phyloP scores from a whole-genome alignment of 1,284 basidiomycete species.

The Exobasidium cylindrosporum region DNA sequence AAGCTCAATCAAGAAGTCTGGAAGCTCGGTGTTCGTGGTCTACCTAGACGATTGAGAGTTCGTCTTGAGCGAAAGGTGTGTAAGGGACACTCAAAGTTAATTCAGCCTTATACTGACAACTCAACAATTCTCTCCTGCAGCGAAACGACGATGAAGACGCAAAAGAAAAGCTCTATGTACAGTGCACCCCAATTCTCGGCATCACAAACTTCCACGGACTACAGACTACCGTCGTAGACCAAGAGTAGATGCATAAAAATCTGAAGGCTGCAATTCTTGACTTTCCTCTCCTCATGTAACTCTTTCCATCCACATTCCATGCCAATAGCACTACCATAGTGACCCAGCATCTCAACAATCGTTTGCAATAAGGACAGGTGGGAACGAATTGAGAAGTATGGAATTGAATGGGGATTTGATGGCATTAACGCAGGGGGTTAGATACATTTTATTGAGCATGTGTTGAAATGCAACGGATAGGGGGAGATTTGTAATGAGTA shows the following conservation, averaged over 20 bases:
- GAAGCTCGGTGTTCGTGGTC: slow-evolving; percentile 55
- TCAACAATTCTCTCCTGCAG: slow-evolving; percentile 28
- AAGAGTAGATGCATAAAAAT: slow-evolving; percentile 31
- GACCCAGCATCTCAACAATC: too few relatives aligned
- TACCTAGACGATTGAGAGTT: slow-evolving; percentile 51
- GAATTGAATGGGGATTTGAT: too few relatives aligned
- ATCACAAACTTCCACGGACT: slow-evolving; percentile 54
- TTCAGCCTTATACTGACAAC: background rate
- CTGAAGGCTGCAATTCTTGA: background rate
- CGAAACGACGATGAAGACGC: slow-evolving; percentile 56
- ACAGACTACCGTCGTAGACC: slow-evolving; percentile 52
- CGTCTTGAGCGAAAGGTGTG: slow-evolving; percentile 46
- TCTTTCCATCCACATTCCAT: background rate
- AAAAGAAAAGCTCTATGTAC: slow-evolving; percentile 56
- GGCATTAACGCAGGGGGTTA: too few relatives aligned
- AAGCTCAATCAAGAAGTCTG: slow-evolving; percentile 56
- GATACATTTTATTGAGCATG: too few relatives aligned
- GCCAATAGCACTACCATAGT: background rate
- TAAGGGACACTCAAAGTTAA: background rate
- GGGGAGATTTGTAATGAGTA: too few relatives aligned
- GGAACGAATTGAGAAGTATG: too few relatives aligned
- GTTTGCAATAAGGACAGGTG: too few relatives aligned
- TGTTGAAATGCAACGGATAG: too few relatives aligned
- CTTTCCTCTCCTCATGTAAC: background rate
- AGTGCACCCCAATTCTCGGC: slow-evolving; percentile 51